Percentiles rank a stretch among this genome's conserved stretches.
These are phyloP conservation scores for Corylus americana DNA, from an alignment of 306 rosid genomes.

Conservation along the genomic window DNA sequence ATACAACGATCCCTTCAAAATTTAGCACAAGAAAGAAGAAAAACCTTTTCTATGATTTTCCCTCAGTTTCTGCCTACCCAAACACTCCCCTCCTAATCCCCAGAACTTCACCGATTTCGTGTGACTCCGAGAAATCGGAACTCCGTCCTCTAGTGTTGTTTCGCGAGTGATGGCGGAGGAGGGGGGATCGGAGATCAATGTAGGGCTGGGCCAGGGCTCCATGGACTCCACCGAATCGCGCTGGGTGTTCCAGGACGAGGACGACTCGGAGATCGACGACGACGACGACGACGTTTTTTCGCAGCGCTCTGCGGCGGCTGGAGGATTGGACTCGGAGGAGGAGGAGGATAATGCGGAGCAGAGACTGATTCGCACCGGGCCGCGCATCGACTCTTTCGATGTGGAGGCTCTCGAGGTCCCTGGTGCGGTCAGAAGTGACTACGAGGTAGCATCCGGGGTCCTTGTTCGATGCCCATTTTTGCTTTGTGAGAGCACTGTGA, in stretches of 20 bases:
- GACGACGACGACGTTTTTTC: slow-evolving; percentile 20
- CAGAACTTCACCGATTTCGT: not conserved
- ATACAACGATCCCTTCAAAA: not conserved
- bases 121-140: not conserved
- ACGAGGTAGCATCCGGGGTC: slow-evolving; percentile 51
- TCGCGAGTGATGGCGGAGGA: slow-evolving; percentile 48
- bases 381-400: slow-evolving; percentile 89
- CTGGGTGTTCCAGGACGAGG: slow-evolving; percentile 67
- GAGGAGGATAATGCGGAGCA: slow-evolving; percentile 83
- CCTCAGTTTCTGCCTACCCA: not conserved
- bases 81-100: not conserved
- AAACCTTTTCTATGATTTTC: not conserved
- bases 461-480: not conserved
- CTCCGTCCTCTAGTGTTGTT: not conserved
- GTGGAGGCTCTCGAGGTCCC: slow-evolving; percentile 98
- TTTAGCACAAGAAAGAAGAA: not conserved
- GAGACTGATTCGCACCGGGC: slow-evolving; percentile 88
- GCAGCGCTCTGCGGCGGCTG: slow-evolving; percentile 14
- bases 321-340: slow-evolving; percentile 68
- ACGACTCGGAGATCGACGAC: slow-evolving; percentile 46
- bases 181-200: slow-evolving; percentile 31
- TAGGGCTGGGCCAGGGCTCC: slow-evolving; percentile 27
- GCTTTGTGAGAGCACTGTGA: not conserved
- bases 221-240: slow-evolving; percentile 59
- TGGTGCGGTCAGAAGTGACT: slow-evolving; percentile 68